Evolutionary conservation across 1,284 basidiomycete species (phyloP).

Genomic region (Ustilago lituana): DNA sequence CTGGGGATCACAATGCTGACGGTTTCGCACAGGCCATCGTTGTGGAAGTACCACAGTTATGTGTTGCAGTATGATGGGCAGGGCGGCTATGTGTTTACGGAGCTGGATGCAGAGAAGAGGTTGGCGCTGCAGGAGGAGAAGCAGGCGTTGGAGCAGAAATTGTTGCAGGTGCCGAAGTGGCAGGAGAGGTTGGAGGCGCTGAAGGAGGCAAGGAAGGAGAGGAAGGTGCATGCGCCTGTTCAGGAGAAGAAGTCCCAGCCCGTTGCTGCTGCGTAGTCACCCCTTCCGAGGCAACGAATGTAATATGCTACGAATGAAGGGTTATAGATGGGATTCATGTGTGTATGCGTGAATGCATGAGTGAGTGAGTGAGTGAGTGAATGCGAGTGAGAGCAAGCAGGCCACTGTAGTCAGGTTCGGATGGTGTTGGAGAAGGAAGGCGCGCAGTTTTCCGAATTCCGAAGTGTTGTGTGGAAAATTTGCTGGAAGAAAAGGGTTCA

Average conservation of each 20-base stretch:
- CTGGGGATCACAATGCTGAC: constrained; percentile 67
- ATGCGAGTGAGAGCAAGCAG: not conserved
- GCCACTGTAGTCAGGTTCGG: no score
- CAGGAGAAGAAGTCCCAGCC: constrained; percentile 22
- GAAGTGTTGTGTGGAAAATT: constrained; percentile 21
- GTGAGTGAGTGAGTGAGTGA: not conserved
- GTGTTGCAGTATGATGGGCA: constrained; percentile 76
- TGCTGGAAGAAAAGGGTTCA: constrained; percentile 18
- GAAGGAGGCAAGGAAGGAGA: constrained; percentile 63
- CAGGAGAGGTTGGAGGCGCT: constrained; percentile 80
- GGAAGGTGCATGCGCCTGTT: constrained; percentile 16
- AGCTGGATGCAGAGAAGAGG: constrained; percentile 89
- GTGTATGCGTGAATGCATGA: no score
- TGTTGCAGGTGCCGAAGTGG: constrained; percentile 77
- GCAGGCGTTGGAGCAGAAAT: constrained; percentile 66
- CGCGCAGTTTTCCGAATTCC: constrained; percentile 30
- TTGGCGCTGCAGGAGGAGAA: constrained; percentile 94
- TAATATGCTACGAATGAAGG: no score
- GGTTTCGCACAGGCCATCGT: constrained; percentile 73
- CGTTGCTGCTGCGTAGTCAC: constrained; percentile 20
- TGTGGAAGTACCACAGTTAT: constrained; percentile 92
- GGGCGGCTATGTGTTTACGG: constrained; percentile 77
- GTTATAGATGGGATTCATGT: no score
- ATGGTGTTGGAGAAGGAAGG: not conserved
- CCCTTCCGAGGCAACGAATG: not conserved